Conservation (phyloP, 805 yeast species). For the Candida arabinofermentans region DNA sequence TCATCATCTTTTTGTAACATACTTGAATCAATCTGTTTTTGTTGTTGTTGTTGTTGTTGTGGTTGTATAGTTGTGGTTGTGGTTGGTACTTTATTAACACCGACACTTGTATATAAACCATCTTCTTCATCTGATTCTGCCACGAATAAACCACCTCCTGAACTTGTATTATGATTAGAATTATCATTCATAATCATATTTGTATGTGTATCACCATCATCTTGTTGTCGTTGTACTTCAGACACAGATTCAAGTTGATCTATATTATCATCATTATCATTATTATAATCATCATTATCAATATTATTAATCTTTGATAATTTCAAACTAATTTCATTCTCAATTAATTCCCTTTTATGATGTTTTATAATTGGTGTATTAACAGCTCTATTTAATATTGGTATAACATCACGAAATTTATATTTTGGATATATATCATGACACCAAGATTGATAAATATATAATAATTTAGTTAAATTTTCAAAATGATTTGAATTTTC, state of each 20-base stretch:
- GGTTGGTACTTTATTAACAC: too few species aligned
- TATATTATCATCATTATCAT: neutral
- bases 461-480: conserved; percentile 46
- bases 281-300: conserved; percentile 5
- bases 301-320: neutral
- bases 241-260: neutral
- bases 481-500: conserved; percentile 41
- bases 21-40: too few species aligned
- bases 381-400: conserved; percentile 49
- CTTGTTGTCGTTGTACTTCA: neutral
- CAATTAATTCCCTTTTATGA: conserved; percentile 36
- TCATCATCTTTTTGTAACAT: neutral
- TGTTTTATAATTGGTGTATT: conserved; percentile 36
- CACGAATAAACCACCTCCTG: conserved; percentile 6
- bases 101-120: conserved; percentile 12
- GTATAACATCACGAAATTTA: conserved; percentile 64
- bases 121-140: conserved; percentile 17
- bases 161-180: conserved; percentile 2
- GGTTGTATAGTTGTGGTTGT: conserved; percentile 4
- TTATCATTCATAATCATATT: neutral
- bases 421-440: conserved; percentile 78
- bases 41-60: neutral
- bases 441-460: conserved; percentile 70
- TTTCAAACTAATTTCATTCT: conserved; percentile 32
- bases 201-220: neutral